Evolutionary conservation across 805 yeast genomes (phyloP).

Genomic region (Saccharomycodes ludwigii): DNA sequence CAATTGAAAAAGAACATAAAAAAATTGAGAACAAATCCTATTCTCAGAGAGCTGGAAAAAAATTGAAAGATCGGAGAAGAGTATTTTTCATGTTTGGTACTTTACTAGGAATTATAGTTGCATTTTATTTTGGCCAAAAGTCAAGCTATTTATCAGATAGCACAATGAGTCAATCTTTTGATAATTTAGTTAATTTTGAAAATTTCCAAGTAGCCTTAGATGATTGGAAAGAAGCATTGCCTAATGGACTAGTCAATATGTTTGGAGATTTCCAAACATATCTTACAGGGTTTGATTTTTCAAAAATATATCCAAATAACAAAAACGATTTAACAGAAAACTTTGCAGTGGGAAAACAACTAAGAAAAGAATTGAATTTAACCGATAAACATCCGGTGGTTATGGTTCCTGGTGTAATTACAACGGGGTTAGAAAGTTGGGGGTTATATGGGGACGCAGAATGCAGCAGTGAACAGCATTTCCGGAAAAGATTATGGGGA

Average conservation of each 20-base stretch:
- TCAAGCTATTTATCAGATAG: conserved; percentile 28
- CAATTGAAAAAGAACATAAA: conserved; percentile 1
- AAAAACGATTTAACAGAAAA: conserved; percentile 54
- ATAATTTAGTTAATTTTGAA: conserved; percentile 45
- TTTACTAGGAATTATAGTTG: conserved; percentile 50
- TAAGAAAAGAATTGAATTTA: conserved; percentile 40
- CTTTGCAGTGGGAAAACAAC: conserved; percentile 72
- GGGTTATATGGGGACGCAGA: conserved; percentile 60
- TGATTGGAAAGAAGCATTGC: conserved; percentile 68
- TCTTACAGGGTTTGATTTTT: conserved; percentile 8
- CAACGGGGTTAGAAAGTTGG: conserved; percentile 95
- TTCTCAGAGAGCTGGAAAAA: conserved; percentile 7
- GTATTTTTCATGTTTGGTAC: conserved; percentile 61
- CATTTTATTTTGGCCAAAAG: conserved; percentile 46
- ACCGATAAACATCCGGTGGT: conserved; percentile 65
- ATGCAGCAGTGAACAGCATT: conserved; percentile 76
- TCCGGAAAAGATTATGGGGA: conserved; percentile 92
- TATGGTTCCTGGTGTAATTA: conserved; percentile 91
- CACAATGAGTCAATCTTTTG: conserved; percentile 32
- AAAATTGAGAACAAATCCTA: conserved; percentile 6
- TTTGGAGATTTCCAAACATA: conserved; percentile 37
- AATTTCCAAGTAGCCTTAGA: conserved; percentile 44
- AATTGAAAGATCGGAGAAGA: conserved; percentile 38
- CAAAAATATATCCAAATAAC: conserved; percentile 9
- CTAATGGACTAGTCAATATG: conserved; percentile 47